Percentiles rank a stretch among this genome's conserved stretches.
These are phyloP conservation scores for Didymellaceae sp. DNA, from an alignment of 2,329 filamentous ascomycete genomes.

Conservation along the genomic window DNA sequence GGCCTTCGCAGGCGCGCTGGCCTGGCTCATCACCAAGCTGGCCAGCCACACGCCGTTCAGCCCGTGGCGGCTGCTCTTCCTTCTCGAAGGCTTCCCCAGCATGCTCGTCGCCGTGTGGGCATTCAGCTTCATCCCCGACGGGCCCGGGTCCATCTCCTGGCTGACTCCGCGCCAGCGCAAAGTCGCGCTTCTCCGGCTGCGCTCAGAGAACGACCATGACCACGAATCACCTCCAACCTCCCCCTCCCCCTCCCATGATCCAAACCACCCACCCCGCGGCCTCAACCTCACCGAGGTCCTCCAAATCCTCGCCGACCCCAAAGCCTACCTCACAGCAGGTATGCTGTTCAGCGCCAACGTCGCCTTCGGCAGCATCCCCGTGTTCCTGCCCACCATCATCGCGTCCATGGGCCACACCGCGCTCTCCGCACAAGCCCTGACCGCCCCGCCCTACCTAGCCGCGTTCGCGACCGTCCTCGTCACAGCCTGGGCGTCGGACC, in stretches of 20 bases:
- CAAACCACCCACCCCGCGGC: conserved; percentile 34
- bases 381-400: conserved; percentile 85
- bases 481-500: conserved; percentile 76
- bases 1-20: conserved; percentile 77
- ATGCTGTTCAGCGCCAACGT: conserved; percentile 92
- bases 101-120: conserved; percentile 75
- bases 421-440: conserved; percentile 75
- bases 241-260: too few relatives aligned
- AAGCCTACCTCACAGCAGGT: conserved; percentile 74
- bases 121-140: conserved; percentile 78
- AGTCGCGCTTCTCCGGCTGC: conserved; percentile 73
- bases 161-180: conserved; percentile 57
- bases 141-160: conserved; percentile 60
- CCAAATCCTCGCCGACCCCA: conserved; percentile 68
- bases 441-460: conserved; percentile 80
- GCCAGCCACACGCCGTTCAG: conserved; percentile 72
- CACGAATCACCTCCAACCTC: conserved; percentile 37
- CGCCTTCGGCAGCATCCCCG: conserved; percentile 84
- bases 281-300: conserved; percentile 65
- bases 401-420: conserved; percentile 75
- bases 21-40: conserved; percentile 77
- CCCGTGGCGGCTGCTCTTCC: conserved; percentile 84
- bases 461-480: conserved; percentile 75
- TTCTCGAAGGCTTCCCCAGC: conserved; percentile 85
- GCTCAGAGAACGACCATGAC: conserved; percentile 52